Conservation (phyloP, 176 grass and related monocot species). For the Oryza australiensis region DNA sequence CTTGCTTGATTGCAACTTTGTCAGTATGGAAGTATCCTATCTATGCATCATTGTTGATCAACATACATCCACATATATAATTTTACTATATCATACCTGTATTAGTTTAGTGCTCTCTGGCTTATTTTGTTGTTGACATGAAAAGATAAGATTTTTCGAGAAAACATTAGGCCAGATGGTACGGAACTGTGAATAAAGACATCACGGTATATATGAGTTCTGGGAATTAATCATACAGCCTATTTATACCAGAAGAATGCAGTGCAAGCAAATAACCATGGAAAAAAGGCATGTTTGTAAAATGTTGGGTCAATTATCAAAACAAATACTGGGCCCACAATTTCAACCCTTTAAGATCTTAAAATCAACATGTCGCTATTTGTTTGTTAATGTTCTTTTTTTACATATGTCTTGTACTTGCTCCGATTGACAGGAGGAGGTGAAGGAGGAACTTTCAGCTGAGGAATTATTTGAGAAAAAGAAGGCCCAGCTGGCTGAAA, state of each 20-base stretch:
- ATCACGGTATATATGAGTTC: constrained; percentile 6
- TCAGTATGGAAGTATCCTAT: constrained; percentile 14
- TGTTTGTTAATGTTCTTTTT: constrained; percentile 8
- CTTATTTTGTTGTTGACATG: constrained; percentile 13
- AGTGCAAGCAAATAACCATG: neutral
- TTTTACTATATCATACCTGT: neutral
- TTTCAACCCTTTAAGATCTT: neutral
- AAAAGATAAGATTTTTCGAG: neutral
- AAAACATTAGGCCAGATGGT: neutral
- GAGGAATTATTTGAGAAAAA: constrained; percentile 88
- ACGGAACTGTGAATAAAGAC: constrained; percentile 7
- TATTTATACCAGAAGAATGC: neutral
- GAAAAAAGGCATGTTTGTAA: neutral
- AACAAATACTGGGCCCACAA: neutral
- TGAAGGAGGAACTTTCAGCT: constrained; percentile 86
- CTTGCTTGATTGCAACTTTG: neutral
- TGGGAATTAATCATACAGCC: neutral
- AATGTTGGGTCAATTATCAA: neutral
- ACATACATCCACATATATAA: neutral
- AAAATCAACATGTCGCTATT: neutral
- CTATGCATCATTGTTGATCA: constrained; percentile 8
- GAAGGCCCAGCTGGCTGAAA: constrained; percentile 83
- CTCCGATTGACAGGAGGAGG: constrained; percentile 66
- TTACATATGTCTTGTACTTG: constrained; percentile 15
- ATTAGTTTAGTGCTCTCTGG: neutral